phyloP scores from a whole-genome alignment of 345 rosid genomes.

The Eucalyptus albens region DNA sequence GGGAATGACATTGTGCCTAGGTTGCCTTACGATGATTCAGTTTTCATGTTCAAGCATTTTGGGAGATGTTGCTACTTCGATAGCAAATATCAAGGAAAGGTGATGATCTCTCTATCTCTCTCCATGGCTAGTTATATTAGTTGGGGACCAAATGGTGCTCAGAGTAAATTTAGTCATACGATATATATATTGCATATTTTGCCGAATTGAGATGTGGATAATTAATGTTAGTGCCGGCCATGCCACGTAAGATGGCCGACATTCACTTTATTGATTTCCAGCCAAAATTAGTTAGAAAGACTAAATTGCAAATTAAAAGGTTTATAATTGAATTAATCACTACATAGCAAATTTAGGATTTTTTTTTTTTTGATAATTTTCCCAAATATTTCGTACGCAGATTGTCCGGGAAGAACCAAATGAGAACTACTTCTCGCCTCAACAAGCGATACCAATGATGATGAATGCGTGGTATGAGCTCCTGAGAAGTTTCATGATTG shows the following conservation, averaged over 20 bases:
- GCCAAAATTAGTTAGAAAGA: not conserved
- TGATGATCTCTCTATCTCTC: not conserved
- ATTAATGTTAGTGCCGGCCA: not conserved
- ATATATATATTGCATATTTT: not conserved
- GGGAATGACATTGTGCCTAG: constrained; percentile 47
- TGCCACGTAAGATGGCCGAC: not conserved
- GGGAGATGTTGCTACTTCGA: constrained; percentile 49
- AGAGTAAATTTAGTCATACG: not conserved
- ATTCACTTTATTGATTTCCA: not conserved
- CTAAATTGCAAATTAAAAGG: not conserved
- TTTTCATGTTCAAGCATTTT: constrained; percentile 40
- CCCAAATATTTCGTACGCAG: not conserved
- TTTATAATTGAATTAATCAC: no score
- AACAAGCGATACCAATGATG: constrained; percentile 29
- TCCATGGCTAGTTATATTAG: not conserved
- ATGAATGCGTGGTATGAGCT: constrained; percentile 53
- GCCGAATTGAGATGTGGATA: no score
- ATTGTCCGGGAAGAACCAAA: constrained; percentile 48
- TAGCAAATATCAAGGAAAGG: not conserved
- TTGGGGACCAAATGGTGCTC: not conserved
- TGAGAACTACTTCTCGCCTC: constrained; percentile 44
- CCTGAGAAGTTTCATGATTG: constrained; percentile 18
- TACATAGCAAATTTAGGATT: not conserved
- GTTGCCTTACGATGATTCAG: constrained; percentile 36
- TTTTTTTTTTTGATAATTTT: not conserved